Evolutionary conservation across 805 yeast species (phyloP).

Genomic region (Cyberlindnera maritima): DNA sequence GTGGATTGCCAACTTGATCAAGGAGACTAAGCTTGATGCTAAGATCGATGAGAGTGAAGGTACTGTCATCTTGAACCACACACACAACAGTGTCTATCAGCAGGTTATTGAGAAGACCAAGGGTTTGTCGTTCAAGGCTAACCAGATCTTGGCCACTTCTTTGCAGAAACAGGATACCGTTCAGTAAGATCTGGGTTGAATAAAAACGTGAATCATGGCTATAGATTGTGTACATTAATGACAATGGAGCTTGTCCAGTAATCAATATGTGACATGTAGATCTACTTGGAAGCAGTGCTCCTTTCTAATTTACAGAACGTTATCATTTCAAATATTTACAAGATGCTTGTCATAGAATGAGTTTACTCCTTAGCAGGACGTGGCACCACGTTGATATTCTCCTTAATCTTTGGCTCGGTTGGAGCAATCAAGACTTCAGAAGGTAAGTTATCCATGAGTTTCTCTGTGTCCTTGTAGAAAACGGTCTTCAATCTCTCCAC

Average conservation of each 20-base stretch:
- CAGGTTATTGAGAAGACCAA: slow-evolving; percentile 69
- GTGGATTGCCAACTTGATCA: slow-evolving; percentile 49
- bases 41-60: slow-evolving; percentile 51
- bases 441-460: slow-evolving; percentile 20
- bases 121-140: slow-evolving; percentile 57
- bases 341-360: neutral
- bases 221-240: slow-evolving; percentile 2
- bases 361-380: slow-evolving; percentile 19
- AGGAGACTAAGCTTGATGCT: slow-evolving; percentile 50
- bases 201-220: neutral
- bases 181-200: slow-evolving; percentile 2
- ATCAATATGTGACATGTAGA: too few relatives aligned
- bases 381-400: slow-evolving; percentile 20
- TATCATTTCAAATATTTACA: slow-evolving; percentile 9
- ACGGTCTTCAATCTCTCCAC: slow-evolving; percentile 55
- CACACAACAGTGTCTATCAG: slow-evolving; percentile 56
- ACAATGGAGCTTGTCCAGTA: neutral
- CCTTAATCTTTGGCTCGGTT: slow-evolving; percentile 19
- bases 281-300: too few relatives aligned
- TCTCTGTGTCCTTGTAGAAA: slow-evolving; percentile 34
- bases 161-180: slow-evolving; percentile 29
- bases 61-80: slow-evolving; percentile 52
- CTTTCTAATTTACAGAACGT: slow-evolving; percentile 4
- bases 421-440: slow-evolving; percentile 20
- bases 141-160: slow-evolving; percentile 51